These are phyloP conservation scores for Westerdykella aurantiaca DNA, from an alignment of 2,329 filamentous ascomycete genomes.

Conservation along the genomic window DNA sequence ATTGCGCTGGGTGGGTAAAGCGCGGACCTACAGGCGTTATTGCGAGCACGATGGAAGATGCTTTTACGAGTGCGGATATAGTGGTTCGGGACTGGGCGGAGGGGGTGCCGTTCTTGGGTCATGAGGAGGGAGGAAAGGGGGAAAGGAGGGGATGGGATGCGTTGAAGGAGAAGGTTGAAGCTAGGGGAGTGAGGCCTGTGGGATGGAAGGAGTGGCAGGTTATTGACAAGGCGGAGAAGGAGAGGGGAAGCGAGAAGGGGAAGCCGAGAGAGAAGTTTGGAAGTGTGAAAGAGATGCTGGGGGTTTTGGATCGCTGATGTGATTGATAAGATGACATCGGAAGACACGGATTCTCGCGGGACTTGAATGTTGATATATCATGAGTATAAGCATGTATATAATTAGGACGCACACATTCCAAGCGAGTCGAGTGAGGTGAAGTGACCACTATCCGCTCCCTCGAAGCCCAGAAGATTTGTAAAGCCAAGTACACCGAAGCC, in stretches of 20 bases:
- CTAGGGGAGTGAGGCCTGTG: constrained; percentile 56
- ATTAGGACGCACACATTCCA: no score
- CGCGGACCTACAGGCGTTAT: constrained; percentile 92
- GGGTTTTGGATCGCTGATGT: constrained; percentile 28
- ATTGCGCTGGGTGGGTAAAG: constrained; percentile 96
- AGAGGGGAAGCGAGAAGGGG: constrained; percentile 58
- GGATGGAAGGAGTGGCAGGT: constrained; percentile 80
- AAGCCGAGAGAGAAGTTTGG: constrained; percentile 71
- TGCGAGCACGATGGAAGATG: constrained; percentile 91
- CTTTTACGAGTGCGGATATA: constrained; percentile 80
- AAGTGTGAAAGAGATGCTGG: constrained; percentile 54
- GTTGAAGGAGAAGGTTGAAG: constrained; percentile 56
- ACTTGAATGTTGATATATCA: no score
- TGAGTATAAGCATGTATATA: no score
- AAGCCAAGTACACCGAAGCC: no score
- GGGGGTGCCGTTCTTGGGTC: constrained; percentile 45
- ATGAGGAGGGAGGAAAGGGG: constrained; percentile 27
- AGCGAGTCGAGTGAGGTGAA: no score
- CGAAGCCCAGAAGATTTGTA: no score
- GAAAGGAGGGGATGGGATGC: constrained; percentile 68
- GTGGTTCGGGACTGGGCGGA: constrained; percentile 71
- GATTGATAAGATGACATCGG: no score
- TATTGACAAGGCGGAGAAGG: constrained; percentile 74
- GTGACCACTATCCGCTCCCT: no score
- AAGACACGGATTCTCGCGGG: no score